These are phyloP conservation scores for Talaromyces sp. DNA, from an alignment of 2,329 filamentous ascomycete species.

Conservation along the genomic window DNA sequence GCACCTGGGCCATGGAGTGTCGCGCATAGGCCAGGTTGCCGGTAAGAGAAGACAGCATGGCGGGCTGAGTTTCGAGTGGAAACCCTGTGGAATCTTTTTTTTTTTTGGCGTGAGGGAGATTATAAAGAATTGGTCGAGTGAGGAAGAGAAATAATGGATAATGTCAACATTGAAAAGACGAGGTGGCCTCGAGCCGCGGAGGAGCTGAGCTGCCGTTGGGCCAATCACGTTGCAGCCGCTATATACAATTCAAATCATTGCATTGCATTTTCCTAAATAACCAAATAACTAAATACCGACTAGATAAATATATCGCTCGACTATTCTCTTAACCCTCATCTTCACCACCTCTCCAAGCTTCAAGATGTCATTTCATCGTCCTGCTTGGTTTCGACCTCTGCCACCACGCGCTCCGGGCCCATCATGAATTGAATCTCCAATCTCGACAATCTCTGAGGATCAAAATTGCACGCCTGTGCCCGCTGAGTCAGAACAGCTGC, in stretches of 20 bases:
- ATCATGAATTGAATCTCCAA: not conserved
- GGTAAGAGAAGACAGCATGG: constrained; percentile 64
- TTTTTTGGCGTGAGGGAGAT: not conserved
- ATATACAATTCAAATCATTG: not conserved
- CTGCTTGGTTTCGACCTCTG: not conserved
- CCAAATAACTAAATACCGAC: not conserved
- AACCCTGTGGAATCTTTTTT: too few relatives aligned
- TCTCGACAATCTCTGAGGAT: not conserved
- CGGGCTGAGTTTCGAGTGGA: constrained; percentile 12
- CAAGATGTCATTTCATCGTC: not conserved
- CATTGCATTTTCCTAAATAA: not conserved
- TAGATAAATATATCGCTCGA: not conserved
- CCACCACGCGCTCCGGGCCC: not conserved
- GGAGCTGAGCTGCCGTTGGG: not conserved
- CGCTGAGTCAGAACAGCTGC: not conserved
- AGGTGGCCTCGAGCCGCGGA: not conserved
- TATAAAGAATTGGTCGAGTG: not conserved
- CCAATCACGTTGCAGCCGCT: not conserved
- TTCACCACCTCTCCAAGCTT: not conserved
- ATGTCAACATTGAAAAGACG: not conserved
- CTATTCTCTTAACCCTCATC: too few relatives aligned
- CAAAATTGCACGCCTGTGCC: not conserved
- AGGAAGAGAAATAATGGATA: not conserved
- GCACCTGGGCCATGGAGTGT: constrained; percentile 73
- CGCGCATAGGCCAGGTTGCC: constrained; percentile 62